Evolutionary conservation across 129 eudicot species (phyloP).

Genomic region (Smallanthus sonchifolius): DNA sequence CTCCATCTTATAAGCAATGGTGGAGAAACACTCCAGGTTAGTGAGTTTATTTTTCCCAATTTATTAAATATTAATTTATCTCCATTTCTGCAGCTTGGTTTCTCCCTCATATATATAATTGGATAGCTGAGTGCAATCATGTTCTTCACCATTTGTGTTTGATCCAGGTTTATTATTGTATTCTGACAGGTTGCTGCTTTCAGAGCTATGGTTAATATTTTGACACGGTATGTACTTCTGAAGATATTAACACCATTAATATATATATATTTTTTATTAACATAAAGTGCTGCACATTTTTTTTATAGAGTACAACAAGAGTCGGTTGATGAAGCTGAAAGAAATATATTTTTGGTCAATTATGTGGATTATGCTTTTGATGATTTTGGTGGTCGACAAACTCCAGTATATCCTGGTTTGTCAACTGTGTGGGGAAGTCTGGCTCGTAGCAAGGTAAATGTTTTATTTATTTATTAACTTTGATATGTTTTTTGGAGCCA

Average conservation of each 20-base stretch:
- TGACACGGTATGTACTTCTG: conserved; percentile 66
- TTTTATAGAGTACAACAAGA: conserved; percentile 91
- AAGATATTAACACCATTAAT: neutral
- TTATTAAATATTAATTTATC: neutral
- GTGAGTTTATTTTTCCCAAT: conserved; percentile 1
- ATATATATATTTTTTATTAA: neutral
- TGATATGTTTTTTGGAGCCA: neutral
- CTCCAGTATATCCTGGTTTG: conserved; percentile 98
- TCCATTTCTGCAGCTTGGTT: conserved; percentile 1
- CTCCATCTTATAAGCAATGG: conserved; percentile 98
- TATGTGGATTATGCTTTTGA: conserved; percentile 97
- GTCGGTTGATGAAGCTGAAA: conserved; percentile 95
- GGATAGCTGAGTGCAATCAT: conserved; percentile 13
- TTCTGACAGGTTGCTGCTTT: conserved; percentile 89
- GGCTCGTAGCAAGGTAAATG: conserved; percentile 96
- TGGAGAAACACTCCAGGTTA: conserved; percentile 97
- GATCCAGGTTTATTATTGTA: conserved; percentile 7
- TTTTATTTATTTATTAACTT: neutral
- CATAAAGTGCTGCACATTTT: neutral
- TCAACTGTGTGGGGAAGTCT: conserved; percentile 99
- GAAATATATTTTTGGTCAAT: conserved; percentile 81
- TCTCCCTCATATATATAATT: conserved; percentile 5
- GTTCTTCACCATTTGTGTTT: conserved; percentile 12
- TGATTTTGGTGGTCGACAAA: conserved; percentile 99
- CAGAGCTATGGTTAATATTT: conserved; percentile 98